phyloP scores from a whole-genome alignment of 2,329 filamentous ascomycete species.

The Emmonsia crescens region DNA sequence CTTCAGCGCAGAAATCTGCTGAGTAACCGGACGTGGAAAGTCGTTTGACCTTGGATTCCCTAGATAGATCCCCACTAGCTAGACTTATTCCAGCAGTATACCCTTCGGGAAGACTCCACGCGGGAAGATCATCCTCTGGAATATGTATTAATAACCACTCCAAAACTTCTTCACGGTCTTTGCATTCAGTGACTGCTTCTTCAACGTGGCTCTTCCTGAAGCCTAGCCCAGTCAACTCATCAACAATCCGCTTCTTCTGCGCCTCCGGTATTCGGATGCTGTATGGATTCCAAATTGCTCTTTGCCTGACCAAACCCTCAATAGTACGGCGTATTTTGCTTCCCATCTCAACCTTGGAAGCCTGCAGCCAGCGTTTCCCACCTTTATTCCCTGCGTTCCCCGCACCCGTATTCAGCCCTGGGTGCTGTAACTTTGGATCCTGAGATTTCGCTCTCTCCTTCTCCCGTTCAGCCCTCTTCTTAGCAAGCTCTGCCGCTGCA shows the following conservation, averaged over 20 bases:
- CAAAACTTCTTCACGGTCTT: constrained; percentile 81
- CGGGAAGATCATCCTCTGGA: constrained; percentile 89
- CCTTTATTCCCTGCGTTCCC: constrained; percentile 23
- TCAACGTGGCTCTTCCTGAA: constrained; percentile 85
- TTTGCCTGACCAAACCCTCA: constrained; percentile 65
- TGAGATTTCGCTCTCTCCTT: constrained; percentile 50
- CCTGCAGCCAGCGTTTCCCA: constrained; percentile 53
- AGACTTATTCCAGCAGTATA: constrained; percentile 87
- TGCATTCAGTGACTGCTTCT: constrained; percentile 78
- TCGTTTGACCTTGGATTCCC: constrained; percentile 71
- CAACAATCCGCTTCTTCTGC: constrained; percentile 52
- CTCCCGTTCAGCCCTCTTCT: constrained; percentile 63
- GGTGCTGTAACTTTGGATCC: constrained; percentile 50
- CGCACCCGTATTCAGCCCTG: constrained; percentile 33
- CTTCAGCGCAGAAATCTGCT: constrained; percentile 66
- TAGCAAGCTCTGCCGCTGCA: constrained; percentile 62
- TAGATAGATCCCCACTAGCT: constrained; percentile 67
- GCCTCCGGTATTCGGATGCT: constrained; percentile 51
- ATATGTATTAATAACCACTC: constrained; percentile 97
- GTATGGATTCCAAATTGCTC: constrained; percentile 81
- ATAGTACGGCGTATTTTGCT: constrained; percentile 66
- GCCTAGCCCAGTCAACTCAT: constrained; percentile 64
- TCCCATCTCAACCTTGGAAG: constrained; percentile 89
- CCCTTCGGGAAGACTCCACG: constrained; percentile 81
- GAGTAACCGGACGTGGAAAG: constrained; percentile 78